A percentile compares a stretch with the other conserved stretches of the same genome.
Conservation (phyloP, 345 rosid species). For the Syzygium aromaticum region DNA sequence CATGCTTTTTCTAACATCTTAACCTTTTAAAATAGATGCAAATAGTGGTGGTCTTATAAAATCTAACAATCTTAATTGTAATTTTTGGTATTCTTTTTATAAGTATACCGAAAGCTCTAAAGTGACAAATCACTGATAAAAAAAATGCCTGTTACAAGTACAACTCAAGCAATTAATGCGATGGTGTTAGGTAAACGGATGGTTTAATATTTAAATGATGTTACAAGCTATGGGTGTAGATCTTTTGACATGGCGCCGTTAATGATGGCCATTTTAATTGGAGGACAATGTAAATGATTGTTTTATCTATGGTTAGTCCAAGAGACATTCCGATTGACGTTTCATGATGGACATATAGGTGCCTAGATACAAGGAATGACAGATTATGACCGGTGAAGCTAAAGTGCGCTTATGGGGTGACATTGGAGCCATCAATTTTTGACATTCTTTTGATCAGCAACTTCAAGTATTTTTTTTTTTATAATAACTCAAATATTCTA, state of each 20-base stretch:
- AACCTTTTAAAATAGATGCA: background rate
- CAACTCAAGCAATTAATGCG: background rate
- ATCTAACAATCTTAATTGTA: background rate
- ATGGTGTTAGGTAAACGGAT: background rate
- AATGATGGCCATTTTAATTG: background rate
- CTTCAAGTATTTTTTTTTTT: background rate
- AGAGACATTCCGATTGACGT: background rate
- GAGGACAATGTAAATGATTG: background rate
- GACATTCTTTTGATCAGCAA: background rate
- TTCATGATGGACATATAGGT: background rate
- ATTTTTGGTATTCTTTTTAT: background rate
- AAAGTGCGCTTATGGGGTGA: background rate
- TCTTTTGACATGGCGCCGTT: background rate
- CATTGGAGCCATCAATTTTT: background rate
- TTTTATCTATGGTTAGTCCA: background rate
- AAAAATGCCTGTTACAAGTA: background rate
- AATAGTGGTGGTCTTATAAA: background rate
- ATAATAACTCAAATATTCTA: too few species aligned
- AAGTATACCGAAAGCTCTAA: background rate
- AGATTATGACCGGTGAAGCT: background rate
- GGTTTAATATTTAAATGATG: background rate
- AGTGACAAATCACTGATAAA: background rate
- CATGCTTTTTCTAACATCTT: accelerated
- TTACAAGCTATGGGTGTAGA: background rate
- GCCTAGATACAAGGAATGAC: background rate